phyloP scores from a whole-genome alignment of 164 flowering plant species.

The Tinospora cordifolia region DNA sequence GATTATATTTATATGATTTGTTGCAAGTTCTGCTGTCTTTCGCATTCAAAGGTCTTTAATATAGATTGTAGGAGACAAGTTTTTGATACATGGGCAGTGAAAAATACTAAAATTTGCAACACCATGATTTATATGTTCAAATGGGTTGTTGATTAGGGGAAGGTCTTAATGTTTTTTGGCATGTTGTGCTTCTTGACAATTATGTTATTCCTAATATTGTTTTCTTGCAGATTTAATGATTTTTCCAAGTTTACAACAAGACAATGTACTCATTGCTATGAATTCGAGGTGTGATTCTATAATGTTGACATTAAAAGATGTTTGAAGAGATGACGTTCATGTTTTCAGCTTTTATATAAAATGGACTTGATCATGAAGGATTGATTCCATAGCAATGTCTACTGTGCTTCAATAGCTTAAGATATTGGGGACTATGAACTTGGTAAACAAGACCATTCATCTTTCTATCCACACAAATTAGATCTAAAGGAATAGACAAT shows the following conservation, averaged over 20 bases:
- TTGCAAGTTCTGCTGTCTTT: constrained; percentile 62
- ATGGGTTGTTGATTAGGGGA: constrained; percentile 38
- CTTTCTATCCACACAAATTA: constrained; percentile 58
- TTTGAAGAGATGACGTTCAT: constrained; percentile 79
- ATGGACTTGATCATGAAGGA: constrained; percentile 72
- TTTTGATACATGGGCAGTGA: constrained; percentile 45
- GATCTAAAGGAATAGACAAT: constrained; percentile 72
- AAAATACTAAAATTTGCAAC: constrained; percentile 82
- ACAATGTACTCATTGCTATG: constrained; percentile 62
- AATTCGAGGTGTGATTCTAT: constrained; percentile 70
- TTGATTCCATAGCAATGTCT: constrained; percentile 56
- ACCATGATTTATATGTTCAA: constrained; percentile 79
- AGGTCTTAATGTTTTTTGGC: constrained; percentile 51
- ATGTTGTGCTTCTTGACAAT: constrained; percentile 32
- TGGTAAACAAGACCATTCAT: constrained; percentile 77
- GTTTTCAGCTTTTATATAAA: constrained; percentile 66
- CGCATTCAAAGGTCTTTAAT: constrained; percentile 59
- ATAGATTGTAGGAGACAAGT: constrained; percentile 47
- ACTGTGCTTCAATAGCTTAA: constrained; percentile 82
- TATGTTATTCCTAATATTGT: constrained; percentile 41
- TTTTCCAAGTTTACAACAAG: no score
- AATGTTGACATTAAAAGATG: constrained; percentile 40
- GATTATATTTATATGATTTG: constrained; percentile 53
- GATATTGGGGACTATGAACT: constrained; percentile 49
- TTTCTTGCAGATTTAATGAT: constrained; percentile 47